phyloP scores from a whole-genome alignment of 1,139 yeast genomes.

The Yarrowia galli region DNA sequence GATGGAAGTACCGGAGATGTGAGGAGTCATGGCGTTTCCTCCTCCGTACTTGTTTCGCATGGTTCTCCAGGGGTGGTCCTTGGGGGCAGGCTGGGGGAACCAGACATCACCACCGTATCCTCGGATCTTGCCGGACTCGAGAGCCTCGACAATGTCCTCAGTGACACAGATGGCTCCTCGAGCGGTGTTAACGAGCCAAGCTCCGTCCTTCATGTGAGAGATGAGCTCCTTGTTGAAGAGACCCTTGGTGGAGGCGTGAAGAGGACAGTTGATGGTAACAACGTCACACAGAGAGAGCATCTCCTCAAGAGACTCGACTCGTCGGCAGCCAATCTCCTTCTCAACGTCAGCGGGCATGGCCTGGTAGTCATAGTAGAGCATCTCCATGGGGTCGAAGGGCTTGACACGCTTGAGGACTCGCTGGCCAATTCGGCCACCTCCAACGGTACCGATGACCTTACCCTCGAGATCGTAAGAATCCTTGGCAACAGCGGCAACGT shows the following conservation, averaged over 20 bases:
- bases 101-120: conserved; percentile 20
- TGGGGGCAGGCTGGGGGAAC: conserved; percentile 20
- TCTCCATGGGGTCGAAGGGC: conserved; percentile 20
- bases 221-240: conserved; percentile 15
- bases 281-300: conserved; percentile 14
- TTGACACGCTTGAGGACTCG: conserved; percentile 12
- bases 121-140: conserved; percentile 9
- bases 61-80: conserved; percentile 21
- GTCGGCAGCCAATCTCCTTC: conserved; percentile 16
- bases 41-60: conserved; percentile 25
- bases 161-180: conserved; percentile 22
- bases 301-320: conserved; percentile 20
- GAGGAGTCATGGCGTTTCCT: conserved; percentile 21
- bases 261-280: conserved; percentile 22
- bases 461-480: conserved; percentile 15
- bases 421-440: conserved; percentile 21
- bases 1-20: conserved; percentile 9
- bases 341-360: neutral
- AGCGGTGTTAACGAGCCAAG: conserved; percentile 20
- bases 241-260: conserved; percentile 11
- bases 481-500: conserved; percentile 22
- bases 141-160: conserved; percentile 13
- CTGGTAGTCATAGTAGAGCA: conserved; percentile 28
- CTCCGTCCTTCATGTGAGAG: conserved; percentile 16
- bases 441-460: conserved; percentile 24